Evolutionary conservation across 2,329 filamentous ascomycete species (phyloP), one percentile per base, ranked within the genome.

Genomic region (Colletotrichum karsti): DNA sequence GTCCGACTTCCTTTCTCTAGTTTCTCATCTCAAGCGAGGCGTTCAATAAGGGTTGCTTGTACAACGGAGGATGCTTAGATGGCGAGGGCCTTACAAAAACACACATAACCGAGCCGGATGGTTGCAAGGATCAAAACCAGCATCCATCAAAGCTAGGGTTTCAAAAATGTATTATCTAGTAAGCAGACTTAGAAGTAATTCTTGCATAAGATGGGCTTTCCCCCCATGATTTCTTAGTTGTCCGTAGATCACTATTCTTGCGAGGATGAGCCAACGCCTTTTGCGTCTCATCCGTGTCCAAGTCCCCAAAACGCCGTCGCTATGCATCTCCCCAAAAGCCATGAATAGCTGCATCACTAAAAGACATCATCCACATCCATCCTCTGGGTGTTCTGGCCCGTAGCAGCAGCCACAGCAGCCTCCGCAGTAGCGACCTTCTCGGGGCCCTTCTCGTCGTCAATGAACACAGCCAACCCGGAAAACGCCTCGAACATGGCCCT

Each of bases 401-500:
- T 76, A 10, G 35, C 41, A 41, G 78, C 79, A 33, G 76, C 80
- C 53, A 81, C 79, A 26, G 74, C 77, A 2, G 81, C 78, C 1
- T 72, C 79, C 4, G 76, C 73, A 0, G 76, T 77, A 6, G 79
- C 70, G 8, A 80, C 75, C 7, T 75, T 77, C 48, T 83, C 80
- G 2, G 73, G 75, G 3, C 76, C 73, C 79, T 88, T 88, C 75
- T 97, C 95, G 50, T 98, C 94, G 37, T 88, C 91, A 44, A 99
- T 84, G 73, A 97, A 97, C 44, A 97, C 93, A 1, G 93, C 94
- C 68, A 99, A 79, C 0, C 97, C 96, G 0, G 93, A 90, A 80
- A 98, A 98, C 0, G 95, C 94, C 76, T 98, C 95, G 69, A 93
- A 92, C 76, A 99, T 82, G 24, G 93, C 91, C 24, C 95, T 86